A percentile compares a stretch with the other conserved stretches of the same genome.
These are phyloP conservation scores for Mayamaea pseudoterrestris DNA, from an alignment of 108 stramenopile genomes.

Conservation along the genomic window DNA sequence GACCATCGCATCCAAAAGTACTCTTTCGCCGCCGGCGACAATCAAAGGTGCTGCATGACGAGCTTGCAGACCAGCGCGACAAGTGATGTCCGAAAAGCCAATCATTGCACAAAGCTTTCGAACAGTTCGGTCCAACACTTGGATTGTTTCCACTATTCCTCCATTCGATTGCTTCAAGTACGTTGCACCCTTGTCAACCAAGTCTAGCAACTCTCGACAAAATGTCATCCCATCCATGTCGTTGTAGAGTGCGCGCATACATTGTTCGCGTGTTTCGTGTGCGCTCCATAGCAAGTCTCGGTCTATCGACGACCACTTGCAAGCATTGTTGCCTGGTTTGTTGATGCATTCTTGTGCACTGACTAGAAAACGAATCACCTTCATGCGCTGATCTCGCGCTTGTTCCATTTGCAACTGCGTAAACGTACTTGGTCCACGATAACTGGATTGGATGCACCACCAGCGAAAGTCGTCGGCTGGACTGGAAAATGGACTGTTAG, in stretches of 20 bases:
- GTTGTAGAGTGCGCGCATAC: conserved; percentile 17
- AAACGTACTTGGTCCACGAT: conserved; percentile 67
- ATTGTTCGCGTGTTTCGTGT: conserved; percentile 7
- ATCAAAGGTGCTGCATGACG: background rate
- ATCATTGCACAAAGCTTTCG: conserved; percentile 41
- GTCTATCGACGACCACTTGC: conserved; percentile 36
- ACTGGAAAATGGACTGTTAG: conserved; percentile 19
- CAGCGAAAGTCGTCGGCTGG: conserved; percentile 79
- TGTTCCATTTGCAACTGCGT: conserved; percentile 42
- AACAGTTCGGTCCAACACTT: no score
- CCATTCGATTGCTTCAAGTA: no score
- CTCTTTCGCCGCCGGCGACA: conserved; percentile 9
- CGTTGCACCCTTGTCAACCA: conserved; percentile 30
- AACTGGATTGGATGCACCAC: conserved; percentile 75
- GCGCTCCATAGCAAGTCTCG: conserved; percentile 20
- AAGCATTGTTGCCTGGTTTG: conserved; percentile 4
- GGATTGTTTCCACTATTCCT: no score
- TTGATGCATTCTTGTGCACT: conserved; percentile 48
- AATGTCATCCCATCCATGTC: conserved; percentile 61
- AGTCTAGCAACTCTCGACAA: conserved; percentile 27
- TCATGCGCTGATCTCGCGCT: conserved; percentile 37
- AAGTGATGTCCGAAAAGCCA: conserved; percentile 53
- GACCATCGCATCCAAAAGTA: conserved; percentile 36
- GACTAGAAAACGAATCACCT: conserved; percentile 47
- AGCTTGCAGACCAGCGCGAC: conserved; percentile 27